A percentile compares a stretch with the other conserved stretches of the same genome.
These are phyloP conservation scores for Alternaria atra DNA, from an alignment of 2,329 filamentous ascomycete species.

Conservation along the genomic window DNA sequence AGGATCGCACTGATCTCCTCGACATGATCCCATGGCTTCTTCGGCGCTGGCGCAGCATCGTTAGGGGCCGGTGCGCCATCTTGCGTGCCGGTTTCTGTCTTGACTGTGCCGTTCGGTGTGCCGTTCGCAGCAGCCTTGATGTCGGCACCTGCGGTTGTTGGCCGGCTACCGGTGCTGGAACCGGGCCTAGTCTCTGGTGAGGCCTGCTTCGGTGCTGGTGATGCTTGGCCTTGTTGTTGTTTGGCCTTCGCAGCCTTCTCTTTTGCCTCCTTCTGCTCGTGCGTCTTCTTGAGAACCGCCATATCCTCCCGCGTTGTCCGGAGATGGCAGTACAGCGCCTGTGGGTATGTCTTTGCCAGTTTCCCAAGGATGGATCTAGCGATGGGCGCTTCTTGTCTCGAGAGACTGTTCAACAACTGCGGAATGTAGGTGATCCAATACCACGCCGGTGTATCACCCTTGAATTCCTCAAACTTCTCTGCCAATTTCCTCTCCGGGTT, in stretches of 20 bases:
- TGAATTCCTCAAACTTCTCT: slow-evolving; percentile 91
- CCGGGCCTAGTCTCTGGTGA: slow-evolving; percentile 46
- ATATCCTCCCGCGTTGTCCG: slow-evolving; percentile 95
- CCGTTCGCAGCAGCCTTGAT: slow-evolving; percentile 65
- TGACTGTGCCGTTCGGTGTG: slow-evolving; percentile 49
- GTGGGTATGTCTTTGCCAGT: slow-evolving; percentile 94
- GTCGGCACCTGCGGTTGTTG: slow-evolving; percentile 46
- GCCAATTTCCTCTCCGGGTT: slow-evolving; percentile 85
- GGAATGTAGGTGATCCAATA: slow-evolving; percentile 99
- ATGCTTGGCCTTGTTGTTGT: slow-evolving; percentile 64
- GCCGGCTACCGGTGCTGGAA: slow-evolving; percentile 41
- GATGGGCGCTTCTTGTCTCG: slow-evolving; percentile 88
- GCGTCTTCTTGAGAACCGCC: slow-evolving; percentile 87
- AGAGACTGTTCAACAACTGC: slow-evolving; percentile 89
- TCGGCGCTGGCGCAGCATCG: slow-evolving; percentile 52
- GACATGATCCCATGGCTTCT: slow-evolving; percentile 94
- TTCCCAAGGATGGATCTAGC: slow-evolving; percentile 87
- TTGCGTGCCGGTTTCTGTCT: slow-evolving; percentile 50
- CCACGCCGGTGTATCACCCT: slow-evolving; percentile 97
- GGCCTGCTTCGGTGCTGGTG: slow-evolving; percentile 49
- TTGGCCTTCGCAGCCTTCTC: slow-evolving; percentile 66
- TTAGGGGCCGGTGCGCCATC: slow-evolving; percentile 30
- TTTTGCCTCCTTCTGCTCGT: slow-evolving; percentile 69
- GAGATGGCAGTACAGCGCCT: slow-evolving; percentile 93
- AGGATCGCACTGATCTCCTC: slow-evolving; percentile 95